Conservation (phyloP, 1,139 yeast genomes). For the Kluyveromyces sp. region DNA sequence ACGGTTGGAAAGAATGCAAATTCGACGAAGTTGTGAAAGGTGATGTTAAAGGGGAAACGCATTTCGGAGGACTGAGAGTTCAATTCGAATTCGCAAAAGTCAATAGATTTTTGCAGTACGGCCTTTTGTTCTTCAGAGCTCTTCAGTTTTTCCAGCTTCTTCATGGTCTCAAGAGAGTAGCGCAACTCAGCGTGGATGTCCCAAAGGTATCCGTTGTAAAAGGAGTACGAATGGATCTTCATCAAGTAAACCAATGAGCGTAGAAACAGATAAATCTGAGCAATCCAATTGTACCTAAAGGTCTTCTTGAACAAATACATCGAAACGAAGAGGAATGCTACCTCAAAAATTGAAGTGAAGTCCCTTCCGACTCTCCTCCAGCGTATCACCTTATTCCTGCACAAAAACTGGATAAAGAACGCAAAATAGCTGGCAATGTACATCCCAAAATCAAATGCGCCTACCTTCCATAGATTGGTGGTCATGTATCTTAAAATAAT, state of each 20-base stretch:
- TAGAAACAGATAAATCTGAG: constrained; percentile 68
- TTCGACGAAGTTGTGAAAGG: constrained; percentile 57
- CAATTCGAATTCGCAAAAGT: constrained; percentile 60
- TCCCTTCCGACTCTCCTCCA: constrained; percentile 63
- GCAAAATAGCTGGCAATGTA: constrained; percentile 55
- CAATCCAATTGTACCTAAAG: constrained; percentile 71
- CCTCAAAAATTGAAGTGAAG: constrained; percentile 51
- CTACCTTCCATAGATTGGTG: constrained; percentile 56
- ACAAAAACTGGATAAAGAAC: constrained; percentile 46
- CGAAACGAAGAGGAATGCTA: constrained; percentile 41
- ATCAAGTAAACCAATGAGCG: constrained; percentile 82
- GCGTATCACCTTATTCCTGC: constrained; percentile 37
- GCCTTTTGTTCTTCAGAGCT: constrained; percentile 24
- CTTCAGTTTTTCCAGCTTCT: constrained; percentile 22
- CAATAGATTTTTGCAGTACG: constrained; percentile 42
- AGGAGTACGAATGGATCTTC: constrained; percentile 90
- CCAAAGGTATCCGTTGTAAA: constrained; percentile 87
- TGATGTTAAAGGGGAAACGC: constrained; percentile 66
- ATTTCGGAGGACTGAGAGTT: constrained; percentile 38
- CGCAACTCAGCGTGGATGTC: constrained; percentile 49
- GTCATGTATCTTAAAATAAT: constrained; percentile 45
- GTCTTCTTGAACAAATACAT: constrained; percentile 45
- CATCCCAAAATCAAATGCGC: constrained; percentile 62
- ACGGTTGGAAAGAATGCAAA: constrained; percentile 89
- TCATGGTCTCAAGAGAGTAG: constrained; percentile 36